Conservation (phyloP, 2,329 filamentous ascomycete species). For the Fusarium oligoseptatum region DNA sequence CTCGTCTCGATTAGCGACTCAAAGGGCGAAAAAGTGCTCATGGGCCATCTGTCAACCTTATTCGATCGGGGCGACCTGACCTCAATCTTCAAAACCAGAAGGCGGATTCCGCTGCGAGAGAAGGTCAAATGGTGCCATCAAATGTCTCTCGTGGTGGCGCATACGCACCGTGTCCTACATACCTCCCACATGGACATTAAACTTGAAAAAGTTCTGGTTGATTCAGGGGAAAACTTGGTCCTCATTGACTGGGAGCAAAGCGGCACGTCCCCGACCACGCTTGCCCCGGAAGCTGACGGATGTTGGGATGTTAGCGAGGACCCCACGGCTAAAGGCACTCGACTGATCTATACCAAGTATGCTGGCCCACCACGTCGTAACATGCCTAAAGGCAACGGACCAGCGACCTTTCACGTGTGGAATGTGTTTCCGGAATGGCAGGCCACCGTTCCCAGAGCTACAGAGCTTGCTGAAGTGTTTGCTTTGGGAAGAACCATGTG, state of each 20-base stretch:
- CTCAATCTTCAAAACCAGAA: not conserved
- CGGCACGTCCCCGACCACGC: not conserved
- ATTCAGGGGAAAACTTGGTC: not conserved
- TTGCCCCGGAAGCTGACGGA: not conserved
- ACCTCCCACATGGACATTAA: conserved; percentile 7
- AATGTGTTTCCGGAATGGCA: not conserved
- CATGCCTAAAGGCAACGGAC: not conserved
- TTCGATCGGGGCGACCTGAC: not conserved
- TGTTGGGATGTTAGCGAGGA: not conserved
- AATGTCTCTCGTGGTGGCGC: not conserved
- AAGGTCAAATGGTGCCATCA: conserved; percentile 4
- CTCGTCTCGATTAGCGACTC: not conserved
- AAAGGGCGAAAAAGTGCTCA: not conserved
- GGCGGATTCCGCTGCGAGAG: not conserved
- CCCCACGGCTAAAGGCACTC: not conserved
- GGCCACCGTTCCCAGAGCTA: not conserved
- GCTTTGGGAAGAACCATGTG: conserved; percentile 3
- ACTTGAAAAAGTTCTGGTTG: not conserved
- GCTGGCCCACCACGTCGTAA: not conserved
- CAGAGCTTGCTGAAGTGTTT: conserved; percentile 1
- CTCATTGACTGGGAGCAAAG: conserved; percentile 1
- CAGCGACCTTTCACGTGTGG: not conserved
- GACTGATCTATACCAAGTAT: not conserved
- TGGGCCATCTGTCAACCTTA: not conserved
- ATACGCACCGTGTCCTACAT: not conserved